phyloP scores from a whole-genome alignment of 805 yeast genomes.

The Wickerhamiella azyma region DNA sequence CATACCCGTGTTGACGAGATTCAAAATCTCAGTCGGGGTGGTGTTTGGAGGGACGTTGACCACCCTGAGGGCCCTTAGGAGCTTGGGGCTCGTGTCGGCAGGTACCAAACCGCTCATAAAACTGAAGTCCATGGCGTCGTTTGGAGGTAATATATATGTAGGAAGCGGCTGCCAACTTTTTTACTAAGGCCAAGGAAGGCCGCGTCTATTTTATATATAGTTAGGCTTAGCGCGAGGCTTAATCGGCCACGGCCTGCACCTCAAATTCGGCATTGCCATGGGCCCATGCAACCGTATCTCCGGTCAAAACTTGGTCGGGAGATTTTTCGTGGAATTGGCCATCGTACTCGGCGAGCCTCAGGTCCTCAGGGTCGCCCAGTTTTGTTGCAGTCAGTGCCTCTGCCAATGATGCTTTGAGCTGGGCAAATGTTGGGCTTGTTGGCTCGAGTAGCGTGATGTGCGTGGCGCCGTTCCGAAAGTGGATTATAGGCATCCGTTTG shows the following conservation, averaged over 20 bases:
- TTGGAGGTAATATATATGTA: neutral
- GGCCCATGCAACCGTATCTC: neutral
- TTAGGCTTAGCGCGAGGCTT: too few relatives aligned
- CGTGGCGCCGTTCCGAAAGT: slow-evolving; percentile 1
- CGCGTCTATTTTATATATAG: neutral
- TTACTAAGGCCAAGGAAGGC: too few relatives aligned
- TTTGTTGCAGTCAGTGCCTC: slow-evolving; percentile 1
- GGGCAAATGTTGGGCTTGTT: neutral
- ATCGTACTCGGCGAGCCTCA: neutral
- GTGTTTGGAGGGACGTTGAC: slow-evolving; percentile 79
- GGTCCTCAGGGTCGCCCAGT: neutral
- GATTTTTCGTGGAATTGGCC: neutral
- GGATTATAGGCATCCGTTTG: neutral
- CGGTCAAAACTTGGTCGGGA: neutral
- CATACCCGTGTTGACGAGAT: slow-evolving; percentile 83
- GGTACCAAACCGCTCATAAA: slow-evolving; percentile 4
- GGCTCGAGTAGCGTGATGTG: neutral
- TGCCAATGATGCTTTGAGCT: neutral
- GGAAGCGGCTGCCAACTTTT: neutral
- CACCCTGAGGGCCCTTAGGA: slow-evolving; percentile 65
- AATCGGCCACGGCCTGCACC: neutral
- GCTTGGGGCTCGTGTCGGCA: slow-evolving; percentile 7
- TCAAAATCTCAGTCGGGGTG: slow-evolving; percentile 66
- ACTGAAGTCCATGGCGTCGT: neutral
- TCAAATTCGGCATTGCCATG: neutral